Evolutionary conservation across 2,329 filamentous ascomycete species (phyloP).

Genomic region (Aureobasidium sp.): DNA sequence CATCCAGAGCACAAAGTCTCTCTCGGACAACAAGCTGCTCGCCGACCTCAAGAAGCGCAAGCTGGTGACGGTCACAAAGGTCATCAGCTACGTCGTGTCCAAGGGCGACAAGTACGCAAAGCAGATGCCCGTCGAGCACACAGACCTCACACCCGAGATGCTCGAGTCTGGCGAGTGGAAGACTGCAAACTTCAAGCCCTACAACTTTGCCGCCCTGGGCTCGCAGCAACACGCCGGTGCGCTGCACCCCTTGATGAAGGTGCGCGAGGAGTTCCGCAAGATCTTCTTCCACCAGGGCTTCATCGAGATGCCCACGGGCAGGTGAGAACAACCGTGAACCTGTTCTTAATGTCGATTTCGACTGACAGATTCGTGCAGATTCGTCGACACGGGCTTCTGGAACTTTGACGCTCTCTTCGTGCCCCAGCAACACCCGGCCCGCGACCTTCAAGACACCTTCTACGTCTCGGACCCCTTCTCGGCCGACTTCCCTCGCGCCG

Average conservation of each 20-base stretch:
- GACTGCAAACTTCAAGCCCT: constrained; percentile 76
- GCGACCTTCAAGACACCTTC: constrained; percentile 96
- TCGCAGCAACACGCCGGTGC: constrained; percentile 47
- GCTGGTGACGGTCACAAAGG: constrained; percentile 73
- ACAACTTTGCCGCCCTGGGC: constrained; percentile 68
- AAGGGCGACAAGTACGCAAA: constrained; percentile 85
- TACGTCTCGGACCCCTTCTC: constrained; percentile 84
- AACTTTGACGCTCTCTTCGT: constrained; percentile 97
- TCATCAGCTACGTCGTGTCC: constrained; percentile 70
- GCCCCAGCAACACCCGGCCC: constrained; percentile 92
- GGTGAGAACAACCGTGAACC: constrained; percentile 32
- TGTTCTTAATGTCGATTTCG: too few species aligned
- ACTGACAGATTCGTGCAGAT: too few species aligned
- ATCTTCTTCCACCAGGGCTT: constrained; percentile 99
- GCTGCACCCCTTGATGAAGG: constrained; percentile 67
- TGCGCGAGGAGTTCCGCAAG: constrained; percentile 87
- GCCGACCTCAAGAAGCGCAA: constrained; percentile 87
- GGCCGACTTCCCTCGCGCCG: constrained; percentile 58
- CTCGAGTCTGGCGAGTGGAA: constrained; percentile 83
- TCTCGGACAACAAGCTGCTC: constrained; percentile 65
- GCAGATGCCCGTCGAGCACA: constrained; percentile 86
- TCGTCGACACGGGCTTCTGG: constrained; percentile 96
- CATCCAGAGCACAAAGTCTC: constrained; percentile 60
- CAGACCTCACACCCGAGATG: constrained; percentile 92
- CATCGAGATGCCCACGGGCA: constrained; percentile 92